Percentiles rank a stretch among this genome's conserved stretches.
These are phyloP conservation scores for Paraleonurus japonicus DNA, from an alignment of 257 asterid genomes.

Conservation along the genomic window DNA sequence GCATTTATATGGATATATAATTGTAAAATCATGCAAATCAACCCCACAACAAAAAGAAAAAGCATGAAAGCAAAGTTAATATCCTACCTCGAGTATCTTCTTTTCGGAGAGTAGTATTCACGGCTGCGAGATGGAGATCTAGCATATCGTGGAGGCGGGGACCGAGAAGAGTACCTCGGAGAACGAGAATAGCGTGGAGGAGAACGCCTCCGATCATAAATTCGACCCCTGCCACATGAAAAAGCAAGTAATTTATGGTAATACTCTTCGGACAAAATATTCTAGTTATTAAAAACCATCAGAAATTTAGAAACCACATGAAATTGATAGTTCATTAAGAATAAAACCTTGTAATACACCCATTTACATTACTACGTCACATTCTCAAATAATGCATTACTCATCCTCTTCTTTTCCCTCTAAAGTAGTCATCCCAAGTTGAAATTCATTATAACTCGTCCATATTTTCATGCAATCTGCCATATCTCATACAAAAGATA, in stretches of 20 bases:
- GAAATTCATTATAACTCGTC: neutral
- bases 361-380: neutral
- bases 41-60: no score
- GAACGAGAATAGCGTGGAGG: conserved; percentile 80
- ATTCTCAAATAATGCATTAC: neutral
- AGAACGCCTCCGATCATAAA: conserved; percentile 76
- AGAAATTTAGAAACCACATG: neutral
- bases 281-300: neutral
- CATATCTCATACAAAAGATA: neutral
- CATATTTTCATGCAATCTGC: neutral
- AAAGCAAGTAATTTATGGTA: neutral
- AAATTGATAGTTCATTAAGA: neutral
- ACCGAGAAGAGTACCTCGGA: conserved; percentile 61
- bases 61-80: neutral
- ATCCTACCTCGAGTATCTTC: conserved; percentile 73
- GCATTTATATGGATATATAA: conserved; percentile 1
- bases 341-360: neutral
- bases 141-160: conserved; percentile 72
- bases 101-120: conserved; percentile 72
- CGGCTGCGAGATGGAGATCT: conserved; percentile 61
- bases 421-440: neutral
- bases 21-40: no score
- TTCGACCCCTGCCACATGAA: conserved; percentile 47
- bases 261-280: no score
- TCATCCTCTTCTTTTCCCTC: neutral